Evolutionary conservation across 2,329 filamentous ascomycete species (phyloP).

Genomic region (Zymoseptoria ardabiliae): DNA sequence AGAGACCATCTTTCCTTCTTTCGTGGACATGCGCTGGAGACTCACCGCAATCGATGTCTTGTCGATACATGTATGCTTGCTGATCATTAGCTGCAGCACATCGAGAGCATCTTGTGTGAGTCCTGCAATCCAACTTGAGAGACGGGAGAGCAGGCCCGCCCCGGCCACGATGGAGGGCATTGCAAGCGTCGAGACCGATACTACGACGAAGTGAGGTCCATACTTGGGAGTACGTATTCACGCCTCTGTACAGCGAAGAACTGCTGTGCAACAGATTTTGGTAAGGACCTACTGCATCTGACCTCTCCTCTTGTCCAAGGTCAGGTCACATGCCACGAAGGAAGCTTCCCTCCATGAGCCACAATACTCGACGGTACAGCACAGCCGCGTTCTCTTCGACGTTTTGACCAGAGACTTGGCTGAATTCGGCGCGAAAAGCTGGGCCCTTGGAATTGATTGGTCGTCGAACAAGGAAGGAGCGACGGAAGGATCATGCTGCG

Average conservation of each 20-base stretch:
- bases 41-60: background rate
- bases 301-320: no score
- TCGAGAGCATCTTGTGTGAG: no score
- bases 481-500: background rate
- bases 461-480: background rate
- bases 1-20: background rate
- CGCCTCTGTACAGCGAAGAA: background rate
- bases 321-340: no score
- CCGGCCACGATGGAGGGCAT: background rate
- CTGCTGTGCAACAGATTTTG: background rate
- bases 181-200: background rate
- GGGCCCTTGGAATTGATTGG: background rate
- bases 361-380: no score
- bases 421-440: background rate
- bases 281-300: no score
- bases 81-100: background rate
- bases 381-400: no score
- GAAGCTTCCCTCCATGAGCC: no score
- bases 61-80: background rate
- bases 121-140: no score
- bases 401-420: background rate
- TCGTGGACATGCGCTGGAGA: background rate
- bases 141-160: background rate
- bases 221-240: background rate
- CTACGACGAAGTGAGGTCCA: background rate